These are phyloP conservation scores for Picochlorum sp. DNA, from an alignment of 139 green algal species.

Conservation along the genomic window DNA sequence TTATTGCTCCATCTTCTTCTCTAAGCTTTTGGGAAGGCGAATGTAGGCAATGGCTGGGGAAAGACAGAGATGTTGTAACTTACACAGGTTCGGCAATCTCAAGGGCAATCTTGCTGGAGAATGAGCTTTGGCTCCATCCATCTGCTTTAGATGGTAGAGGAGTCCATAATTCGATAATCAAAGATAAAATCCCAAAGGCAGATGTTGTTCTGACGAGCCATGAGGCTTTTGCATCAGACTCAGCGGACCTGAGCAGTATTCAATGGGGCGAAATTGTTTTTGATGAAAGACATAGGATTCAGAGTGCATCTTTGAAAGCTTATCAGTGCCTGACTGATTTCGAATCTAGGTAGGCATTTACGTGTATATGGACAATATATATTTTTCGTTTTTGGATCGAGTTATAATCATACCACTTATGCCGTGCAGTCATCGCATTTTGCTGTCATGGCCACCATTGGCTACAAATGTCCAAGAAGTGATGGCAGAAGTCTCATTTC, in stretches of 20 bases:
- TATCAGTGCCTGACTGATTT: conserved; percentile 26
- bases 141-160: conserved; percentile 36
- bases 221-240: conserved; percentile 46
- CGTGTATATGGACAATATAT: too few species aligned
- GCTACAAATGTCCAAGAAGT: conserved; percentile 11
- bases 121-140: conserved; percentile 74
- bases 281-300: conserved; percentile 49
- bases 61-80: conserved; percentile 33
- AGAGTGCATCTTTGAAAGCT: conserved; percentile 23
- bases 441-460: conserved; percentile 21
- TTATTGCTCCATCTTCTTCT: conserved; percentile 39
- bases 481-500: conserved; percentile 18
- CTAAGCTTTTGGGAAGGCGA: conserved; percentile 60
- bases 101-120: conserved; percentile 41
- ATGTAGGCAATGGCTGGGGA: conserved; percentile 17
- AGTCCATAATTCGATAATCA: neutral
- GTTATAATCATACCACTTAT: too few species aligned
- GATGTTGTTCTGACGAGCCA: conserved; percentile 60
- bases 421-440: too few species aligned
- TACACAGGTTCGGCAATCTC: conserved; percentile 42
- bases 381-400: too few species aligned
- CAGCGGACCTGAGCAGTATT: conserved; percentile 29
- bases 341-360: too few species aligned
- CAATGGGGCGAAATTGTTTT: conserved; percentile 56
- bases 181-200: conserved; percentile 40